A percentile compares a stretch with the other conserved stretches of the same genome.
These are phyloP conservation scores for Dioszegia aurantiaca DNA, from an alignment of 768 basidiomycete genomes.

Conservation along the genomic window DNA sequence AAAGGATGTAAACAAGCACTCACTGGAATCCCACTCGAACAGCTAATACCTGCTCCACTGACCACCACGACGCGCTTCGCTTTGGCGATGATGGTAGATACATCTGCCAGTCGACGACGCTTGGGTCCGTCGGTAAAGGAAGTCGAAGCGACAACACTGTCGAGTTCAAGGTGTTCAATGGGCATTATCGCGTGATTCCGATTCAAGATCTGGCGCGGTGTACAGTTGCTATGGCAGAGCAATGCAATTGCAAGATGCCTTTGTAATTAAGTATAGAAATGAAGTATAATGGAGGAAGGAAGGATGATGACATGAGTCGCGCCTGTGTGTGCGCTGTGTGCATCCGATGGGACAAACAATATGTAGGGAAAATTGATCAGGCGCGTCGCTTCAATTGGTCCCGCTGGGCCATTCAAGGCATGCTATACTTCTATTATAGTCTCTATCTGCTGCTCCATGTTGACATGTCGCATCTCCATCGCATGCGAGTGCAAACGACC, in stretches of 20 bases:
- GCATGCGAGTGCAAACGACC: neutral
- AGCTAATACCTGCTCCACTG: slow-evolving; percentile 93
- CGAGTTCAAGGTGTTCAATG: slow-evolving; percentile 43
- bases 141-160: slow-evolving; percentile 32
- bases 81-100: slow-evolving; percentile 76
- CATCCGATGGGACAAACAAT: no score
- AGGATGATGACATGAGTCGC: neutral
- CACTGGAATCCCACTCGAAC: slow-evolving; percentile 93
- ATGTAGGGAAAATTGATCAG: no score
- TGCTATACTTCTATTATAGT: no score
- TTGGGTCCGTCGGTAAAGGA: slow-evolving; percentile 34
- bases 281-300: slow-evolving; percentile 1
- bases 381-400: no score
- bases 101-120: slow-evolving; percentile 58
- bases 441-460: no score
- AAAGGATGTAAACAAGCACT: slow-evolving; percentile 45
- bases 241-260: no score
- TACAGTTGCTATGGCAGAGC: neutral
- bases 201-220: no score
- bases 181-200: neutral
- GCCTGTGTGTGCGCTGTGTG: no score
- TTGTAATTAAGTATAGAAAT: no score
- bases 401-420: no score
- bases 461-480: no score
- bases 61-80: slow-evolving; percentile 83